Evolutionary conservation across 768 basidiomycete species (phyloP), one percentile per base, ranked within the genome.

Genomic region (Cystofilobasidium ferigula): DNA sequence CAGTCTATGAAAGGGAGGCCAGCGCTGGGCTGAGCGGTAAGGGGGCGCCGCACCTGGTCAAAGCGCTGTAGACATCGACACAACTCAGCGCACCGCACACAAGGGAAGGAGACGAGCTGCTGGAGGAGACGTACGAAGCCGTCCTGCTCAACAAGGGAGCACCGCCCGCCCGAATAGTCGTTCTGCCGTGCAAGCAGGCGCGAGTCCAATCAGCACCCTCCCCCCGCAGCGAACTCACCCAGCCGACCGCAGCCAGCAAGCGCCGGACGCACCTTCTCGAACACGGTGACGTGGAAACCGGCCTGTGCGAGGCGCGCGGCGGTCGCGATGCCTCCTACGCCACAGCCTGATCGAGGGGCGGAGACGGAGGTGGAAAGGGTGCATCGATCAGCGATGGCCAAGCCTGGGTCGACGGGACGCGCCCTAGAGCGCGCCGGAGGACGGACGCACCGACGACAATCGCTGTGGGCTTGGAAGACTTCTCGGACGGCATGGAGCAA

Each of bases 281-380:
- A 74, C 10, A 77, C 71, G 10, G 74, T 75, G 0, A 79, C 78
- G 16, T 77, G 71, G 64, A 77, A 73, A 2, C 78, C 78, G 3
- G 76, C 76, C 64, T 76, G 73, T 10, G 78, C 73, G 13, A 79
- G 74, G 18, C 78, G 71, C 18, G 78, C 78, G 0, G 78, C 78
- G 4, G 75, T 75, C 1, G 76, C 70, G 45, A 72, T 72, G 24
- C 78, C 78, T 13, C 78, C 78, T 32, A 79, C 72, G 32, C 78
- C 78, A 12, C 76, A 75, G n/a, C 77, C 77, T 70, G 69, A 61
- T 66, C 65, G 54, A 56, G 69, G 48, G n/a, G 53, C 8, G 18
- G 51, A 14, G 36, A 20, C 26, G 54, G 12, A 30, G 32, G 22
- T 12, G 8, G 32, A 36, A 30, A 30, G 28, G 20, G 40, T 24